A percentile compares a stretch with the other conserved stretches of the same genome.
These are phyloP conservation scores for Heimioporus sp. DNA, from an alignment of 768 basidiomycete species.

Conservation along the genomic window DNA sequence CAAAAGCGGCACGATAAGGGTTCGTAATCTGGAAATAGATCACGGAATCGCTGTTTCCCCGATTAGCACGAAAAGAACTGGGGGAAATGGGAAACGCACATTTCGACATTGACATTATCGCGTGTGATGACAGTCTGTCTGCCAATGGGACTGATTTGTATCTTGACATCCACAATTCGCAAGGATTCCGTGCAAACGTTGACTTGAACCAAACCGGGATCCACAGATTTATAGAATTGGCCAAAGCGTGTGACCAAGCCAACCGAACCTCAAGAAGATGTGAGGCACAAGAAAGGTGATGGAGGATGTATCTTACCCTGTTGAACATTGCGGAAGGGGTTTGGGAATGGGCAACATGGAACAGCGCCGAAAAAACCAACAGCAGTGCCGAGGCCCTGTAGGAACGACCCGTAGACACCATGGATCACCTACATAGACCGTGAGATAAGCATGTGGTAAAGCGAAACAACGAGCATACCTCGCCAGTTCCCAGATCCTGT, in stretches of 20 bases:
- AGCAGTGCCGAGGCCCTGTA: constrained; percentile 65
- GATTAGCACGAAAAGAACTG: not conserved
- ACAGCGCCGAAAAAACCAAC: constrained; percentile 72
- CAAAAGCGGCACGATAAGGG: constrained; percentile 93
- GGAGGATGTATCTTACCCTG: constrained; percentile 53
- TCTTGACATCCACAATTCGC: constrained; percentile 89
- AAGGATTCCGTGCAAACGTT: constrained; percentile 94
- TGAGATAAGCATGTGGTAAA: not conserved
- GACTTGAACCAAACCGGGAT: constrained; percentile 88
- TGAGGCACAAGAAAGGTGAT: constrained; percentile 14
- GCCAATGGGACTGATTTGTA: constrained; percentile 89
- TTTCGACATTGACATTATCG: constrained; percentile 94
- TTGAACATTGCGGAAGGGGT: constrained; percentile 81
- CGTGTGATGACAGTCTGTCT: constrained; percentile 89
- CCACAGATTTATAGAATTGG: constrained; percentile 94
- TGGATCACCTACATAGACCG: constrained; percentile 59
- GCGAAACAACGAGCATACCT: constrained; percentile 34
- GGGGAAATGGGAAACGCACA: constrained; percentile 45
- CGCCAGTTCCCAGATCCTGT: constrained; percentile 76
- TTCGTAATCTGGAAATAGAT: constrained; percentile 89
- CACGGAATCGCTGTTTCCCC: constrained; percentile 70
- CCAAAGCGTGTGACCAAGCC: constrained; percentile 93
- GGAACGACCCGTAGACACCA: constrained; percentile 80
- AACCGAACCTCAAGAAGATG: constrained; percentile 59
- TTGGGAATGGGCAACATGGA: constrained; percentile 83